A percentile compares a stretch with the other conserved stretches of the same genome.
phyloP scores from a whole-genome alignment of 306 rosid species.

The Cicer yamashitae region DNA sequence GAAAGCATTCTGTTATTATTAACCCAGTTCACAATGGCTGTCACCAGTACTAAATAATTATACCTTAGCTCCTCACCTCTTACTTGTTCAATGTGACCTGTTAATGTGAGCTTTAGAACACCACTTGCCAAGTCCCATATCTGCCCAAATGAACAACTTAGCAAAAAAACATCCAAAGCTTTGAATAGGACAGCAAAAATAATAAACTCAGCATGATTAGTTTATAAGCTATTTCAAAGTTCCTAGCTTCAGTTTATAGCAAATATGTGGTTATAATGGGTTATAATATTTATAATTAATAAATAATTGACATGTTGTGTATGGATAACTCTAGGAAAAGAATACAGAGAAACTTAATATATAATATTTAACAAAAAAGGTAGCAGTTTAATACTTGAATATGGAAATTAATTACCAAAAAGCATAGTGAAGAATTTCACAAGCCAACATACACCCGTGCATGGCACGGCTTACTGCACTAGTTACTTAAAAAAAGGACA shows the following conservation, averaged over 20 bases:
- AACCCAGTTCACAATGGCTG: slow-evolving; percentile 29
- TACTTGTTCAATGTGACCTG: slow-evolving; percentile 96
- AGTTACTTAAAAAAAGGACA: neutral
- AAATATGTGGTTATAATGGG: slow-evolving; percentile 10
- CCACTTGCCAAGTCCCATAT: slow-evolving; percentile 98
- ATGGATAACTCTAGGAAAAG: slow-evolving; percentile 12
- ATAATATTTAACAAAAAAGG: slow-evolving; percentile 5
- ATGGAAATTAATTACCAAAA: slow-evolving; percentile 17
- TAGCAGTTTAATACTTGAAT: slow-evolving; percentile 8
- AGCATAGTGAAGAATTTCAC: neutral
- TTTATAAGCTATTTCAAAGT: slow-evolving; percentile 28
- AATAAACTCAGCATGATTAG: slow-evolving; percentile 12
- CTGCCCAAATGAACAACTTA: slow-evolving; percentile 59
- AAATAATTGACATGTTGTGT: neutral
- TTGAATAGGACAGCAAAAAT: slow-evolving; percentile 21
- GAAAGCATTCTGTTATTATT: slow-evolving; percentile 35
- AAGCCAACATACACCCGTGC: neutral
- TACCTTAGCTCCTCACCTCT: slow-evolving; percentile 67
- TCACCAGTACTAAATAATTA: slow-evolving; percentile 24
- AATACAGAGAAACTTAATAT: slow-evolving; percentile 16
- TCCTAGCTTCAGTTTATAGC: neutral
- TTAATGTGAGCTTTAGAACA: slow-evolving; percentile 81
- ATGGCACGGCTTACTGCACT: neutral
- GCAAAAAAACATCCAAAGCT: slow-evolving; percentile 28
- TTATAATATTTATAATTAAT: neutral